Base-by-base conservation (phyloP, 169 alveolate genomes). In the Cryptosporidium viatorum region DNA sequence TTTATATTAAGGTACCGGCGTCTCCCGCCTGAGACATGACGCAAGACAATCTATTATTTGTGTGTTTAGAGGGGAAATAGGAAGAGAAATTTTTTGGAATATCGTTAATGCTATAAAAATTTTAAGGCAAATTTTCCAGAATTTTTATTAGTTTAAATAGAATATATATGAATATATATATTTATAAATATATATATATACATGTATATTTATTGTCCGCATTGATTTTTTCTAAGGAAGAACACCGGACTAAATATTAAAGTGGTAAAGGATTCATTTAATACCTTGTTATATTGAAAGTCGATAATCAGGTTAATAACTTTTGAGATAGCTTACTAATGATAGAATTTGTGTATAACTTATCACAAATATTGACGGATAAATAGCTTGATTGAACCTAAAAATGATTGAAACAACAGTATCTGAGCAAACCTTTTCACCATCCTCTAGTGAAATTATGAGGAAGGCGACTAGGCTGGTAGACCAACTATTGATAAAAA, bases 401-500 rank as follows among this genome's bases (percentile, higher is more conserved):
- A 2, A 1, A 70, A 43, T 80, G 69, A 31, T 43, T 23, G 69
- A 39, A 21, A 29, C 31, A 21, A n/a, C 23, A 3, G 26, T 7
- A 1, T 31, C 70, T 41, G 75, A 43, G 26, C 75, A 80, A 29
- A 50, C 89, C 26, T 43, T 80, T 21, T 80, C 89, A 18, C 89
- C 89, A 33, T 35, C 80, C 50, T 80, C 89, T 33, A 80, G 89
- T 37, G 89, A 80, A 45, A 80, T 80, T n/a, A 41, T 80, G 75
- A 80, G 51, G 75, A 80, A 58, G 70, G 89, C 89, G 33, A 65
- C 70, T 31, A 67, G 52, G 41, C 41, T 80, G 48, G 89, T 80
- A 45, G 89, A 80, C 39, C 71, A 80, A 59, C 26, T 80, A 45
- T 48, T 80, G 26, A 8, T 80, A 1, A 59, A 62, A 65, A 59